A percentile compares a stretch with the other conserved stretches of the same genome.
These are phyloP conservation scores for Paramecium octaurelia DNA, from an alignment of 73 alveolate genomes.

Conservation along the genomic window DNA sequence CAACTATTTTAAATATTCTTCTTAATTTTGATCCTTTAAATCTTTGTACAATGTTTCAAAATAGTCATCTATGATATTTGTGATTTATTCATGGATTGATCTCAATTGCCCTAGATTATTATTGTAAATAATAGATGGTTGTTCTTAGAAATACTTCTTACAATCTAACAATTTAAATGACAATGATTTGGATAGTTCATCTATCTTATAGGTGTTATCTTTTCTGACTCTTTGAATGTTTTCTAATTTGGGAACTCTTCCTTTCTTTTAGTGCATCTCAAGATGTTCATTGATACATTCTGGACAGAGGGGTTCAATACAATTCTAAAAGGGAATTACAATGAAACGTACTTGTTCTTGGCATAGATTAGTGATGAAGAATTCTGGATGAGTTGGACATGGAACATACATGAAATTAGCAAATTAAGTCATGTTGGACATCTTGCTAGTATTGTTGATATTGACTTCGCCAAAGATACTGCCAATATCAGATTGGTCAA, in stretches of 20 bases:
- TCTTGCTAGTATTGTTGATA: neutral
- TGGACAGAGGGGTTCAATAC: conserved; percentile 41
- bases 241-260: neutral
- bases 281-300: conserved; percentile 15
- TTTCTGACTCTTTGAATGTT: conserved; percentile 24
- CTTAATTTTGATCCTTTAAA: neutral
- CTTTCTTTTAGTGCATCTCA: neutral
- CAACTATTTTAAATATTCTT: neutral
- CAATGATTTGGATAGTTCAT: neutral
- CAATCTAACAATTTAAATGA: neutral
- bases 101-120: neutral
- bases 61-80: neutral
- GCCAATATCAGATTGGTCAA: neutral
- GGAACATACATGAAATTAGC: conserved; percentile 39
- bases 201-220: neutral
- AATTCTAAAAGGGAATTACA: neutral
- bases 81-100: neutral
- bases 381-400: conserved; percentile 38
- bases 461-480: neutral
- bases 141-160: neutral
- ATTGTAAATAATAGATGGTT: neutral
- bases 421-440: conserved; percentile 38
- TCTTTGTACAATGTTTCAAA: neutral
- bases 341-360: neutral
- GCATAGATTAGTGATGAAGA: conserved; percentile 15